A percentile compares a stretch with the other conserved stretches of the same genome.
phyloP scores from a whole-genome alignment of 2,329 filamentous ascomycete species.

The Remersonia thermophila region DNA sequence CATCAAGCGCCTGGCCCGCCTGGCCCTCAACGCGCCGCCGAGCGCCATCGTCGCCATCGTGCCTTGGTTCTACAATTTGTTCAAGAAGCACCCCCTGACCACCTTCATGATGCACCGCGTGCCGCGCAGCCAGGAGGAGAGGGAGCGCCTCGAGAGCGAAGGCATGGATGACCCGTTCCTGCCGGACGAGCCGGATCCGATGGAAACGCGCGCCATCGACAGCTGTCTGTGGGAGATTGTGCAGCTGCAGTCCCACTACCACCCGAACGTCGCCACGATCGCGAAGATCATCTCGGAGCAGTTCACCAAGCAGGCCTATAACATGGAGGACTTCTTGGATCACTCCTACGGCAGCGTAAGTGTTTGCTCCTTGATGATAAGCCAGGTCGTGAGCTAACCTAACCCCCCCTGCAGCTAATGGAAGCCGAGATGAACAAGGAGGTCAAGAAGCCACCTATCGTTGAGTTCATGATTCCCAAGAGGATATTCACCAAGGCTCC shows the following conservation, averaged over 20 bases:
- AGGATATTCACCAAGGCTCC: slow-evolving; percentile 54
- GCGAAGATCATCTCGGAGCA: slow-evolving; percentile 91
- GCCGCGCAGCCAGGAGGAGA: slow-evolving; percentile 43
- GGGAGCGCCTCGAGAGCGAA: slow-evolving; percentile 46
- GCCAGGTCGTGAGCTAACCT: slow-evolving; percentile 22
- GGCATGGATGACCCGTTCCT: slow-evolving; percentile 64
- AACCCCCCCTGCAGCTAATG: slow-evolving; percentile 53
- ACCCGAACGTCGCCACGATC: slow-evolving; percentile 90
- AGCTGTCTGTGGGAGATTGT: slow-evolving; percentile 93
- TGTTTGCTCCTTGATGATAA: slow-evolving; percentile 14
- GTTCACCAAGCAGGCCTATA: slow-evolving; percentile 92
- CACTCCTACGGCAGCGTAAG: slow-evolving; percentile 76
- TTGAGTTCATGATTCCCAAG: slow-evolving; percentile 92
- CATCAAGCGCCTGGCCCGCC: slow-evolving; percentile 78
- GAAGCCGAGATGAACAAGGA: slow-evolving; percentile 74
- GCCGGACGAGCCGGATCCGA: slow-evolving; percentile 64
- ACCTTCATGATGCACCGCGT: slow-evolving; percentile 93
- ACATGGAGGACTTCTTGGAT: slow-evolving; percentile 93
- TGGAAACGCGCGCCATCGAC: slow-evolving; percentile 76
- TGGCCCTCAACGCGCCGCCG: slow-evolving; percentile 80
- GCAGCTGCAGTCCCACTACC: slow-evolving; percentile 82
- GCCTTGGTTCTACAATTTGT: slow-evolving; percentile 89
- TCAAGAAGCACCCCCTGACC: slow-evolving; percentile 79
- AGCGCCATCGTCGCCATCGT: slow-evolving; percentile 78
- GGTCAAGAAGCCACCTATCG: slow-evolving; percentile 72